Conservation (phyloP, 2,329 filamentous ascomycete genomes). For the Huntiella abstrusa region DNA sequence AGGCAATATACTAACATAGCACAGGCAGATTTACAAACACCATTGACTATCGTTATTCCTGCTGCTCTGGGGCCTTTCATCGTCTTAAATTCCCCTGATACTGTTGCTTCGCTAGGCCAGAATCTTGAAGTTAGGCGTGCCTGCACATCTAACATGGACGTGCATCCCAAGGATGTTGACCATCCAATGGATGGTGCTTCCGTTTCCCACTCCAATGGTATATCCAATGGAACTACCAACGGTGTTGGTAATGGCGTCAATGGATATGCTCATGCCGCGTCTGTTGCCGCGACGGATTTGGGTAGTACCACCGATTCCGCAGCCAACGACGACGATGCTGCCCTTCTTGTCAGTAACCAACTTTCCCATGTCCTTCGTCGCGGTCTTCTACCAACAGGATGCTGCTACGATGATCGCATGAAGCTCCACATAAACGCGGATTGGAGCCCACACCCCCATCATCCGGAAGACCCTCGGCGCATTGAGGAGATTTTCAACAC, state of each 20-base stretch:
- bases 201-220: not conserved
- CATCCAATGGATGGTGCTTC: slow-evolving; percentile 20
- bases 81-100: no score
- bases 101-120: no score
- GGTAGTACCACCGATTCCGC: slow-evolving; percentile 12
- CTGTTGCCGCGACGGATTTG: slow-evolving; percentile 6
- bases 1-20: not conserved
- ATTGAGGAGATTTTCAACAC: slow-evolving; percentile 88
- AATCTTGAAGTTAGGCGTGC: no score
- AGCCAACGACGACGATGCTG: slow-evolving; percentile 12
- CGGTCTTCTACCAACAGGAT: slow-evolving; percentile 47
- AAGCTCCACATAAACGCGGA: slow-evolving; percentile 81
- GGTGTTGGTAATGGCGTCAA: no score
- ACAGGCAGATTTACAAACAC: not conserved
- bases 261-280: slow-evolving; percentile 6
- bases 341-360: slow-evolving; percentile 10
- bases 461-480: slow-evolving; percentile 82
- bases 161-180: slow-evolving; percentile 18
- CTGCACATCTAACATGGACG: no score
- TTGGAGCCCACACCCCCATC: slow-evolving; percentile 53
- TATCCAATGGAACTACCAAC: slow-evolving; percentile 4
- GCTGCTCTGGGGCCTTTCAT: not conserved
- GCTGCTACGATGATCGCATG: slow-evolving; percentile 90
- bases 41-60: not conserved
- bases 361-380: slow-evolving; percentile 23